phyloP scores from a whole-genome alignment of 441 rosid genomes.

The Manihot esculenta region DNA sequence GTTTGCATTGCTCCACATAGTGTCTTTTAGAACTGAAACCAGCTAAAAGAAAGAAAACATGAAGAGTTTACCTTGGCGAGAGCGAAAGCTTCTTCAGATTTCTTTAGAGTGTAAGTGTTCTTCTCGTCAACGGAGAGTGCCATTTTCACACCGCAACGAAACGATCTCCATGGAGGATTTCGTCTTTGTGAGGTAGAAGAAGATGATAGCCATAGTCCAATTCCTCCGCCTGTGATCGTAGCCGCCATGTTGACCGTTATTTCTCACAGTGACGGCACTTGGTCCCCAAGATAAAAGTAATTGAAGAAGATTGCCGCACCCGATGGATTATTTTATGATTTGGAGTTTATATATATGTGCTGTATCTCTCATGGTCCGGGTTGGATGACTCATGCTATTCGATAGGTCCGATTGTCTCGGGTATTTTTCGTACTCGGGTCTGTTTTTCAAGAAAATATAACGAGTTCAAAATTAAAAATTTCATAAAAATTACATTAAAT shows the following conservation, averaged over 20 bases:
- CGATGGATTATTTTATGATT: neutral
- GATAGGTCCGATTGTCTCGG: no score
- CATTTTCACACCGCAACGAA: slow-evolving; percentile 57
- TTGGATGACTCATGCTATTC: neutral
- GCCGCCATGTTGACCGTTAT: slow-evolving; percentile 28
- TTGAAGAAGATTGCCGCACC: slow-evolving; percentile 10
- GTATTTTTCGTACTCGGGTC: no score
- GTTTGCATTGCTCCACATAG: no score
- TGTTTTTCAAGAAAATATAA: no score
- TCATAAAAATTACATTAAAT: no score
- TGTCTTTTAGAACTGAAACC: neutral
- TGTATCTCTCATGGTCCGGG: neutral
- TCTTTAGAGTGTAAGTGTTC: slow-evolving; percentile 66
- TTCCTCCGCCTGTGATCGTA: slow-evolving; percentile 50
- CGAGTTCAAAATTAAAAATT: no score
- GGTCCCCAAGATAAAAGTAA: slow-evolving; percentile 5
- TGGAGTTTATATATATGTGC: neutral
- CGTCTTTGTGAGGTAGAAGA: slow-evolving; percentile 34
- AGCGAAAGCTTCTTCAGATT: slow-evolving; percentile 83
- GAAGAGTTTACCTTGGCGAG: slow-evolving; percentile 59
- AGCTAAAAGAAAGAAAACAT: neutral
- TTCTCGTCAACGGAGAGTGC: slow-evolving; percentile 73
- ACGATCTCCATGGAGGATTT: slow-evolving; percentile 31
- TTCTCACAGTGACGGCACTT: neutral
- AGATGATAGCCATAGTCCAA: slow-evolving; percentile 49